Evolutionary conservation across 2,329 filamentous ascomycete species (phyloP), one percentile per base, ranked within the genome.

Genomic region (Trichophyton schoenleinii): DNA sequence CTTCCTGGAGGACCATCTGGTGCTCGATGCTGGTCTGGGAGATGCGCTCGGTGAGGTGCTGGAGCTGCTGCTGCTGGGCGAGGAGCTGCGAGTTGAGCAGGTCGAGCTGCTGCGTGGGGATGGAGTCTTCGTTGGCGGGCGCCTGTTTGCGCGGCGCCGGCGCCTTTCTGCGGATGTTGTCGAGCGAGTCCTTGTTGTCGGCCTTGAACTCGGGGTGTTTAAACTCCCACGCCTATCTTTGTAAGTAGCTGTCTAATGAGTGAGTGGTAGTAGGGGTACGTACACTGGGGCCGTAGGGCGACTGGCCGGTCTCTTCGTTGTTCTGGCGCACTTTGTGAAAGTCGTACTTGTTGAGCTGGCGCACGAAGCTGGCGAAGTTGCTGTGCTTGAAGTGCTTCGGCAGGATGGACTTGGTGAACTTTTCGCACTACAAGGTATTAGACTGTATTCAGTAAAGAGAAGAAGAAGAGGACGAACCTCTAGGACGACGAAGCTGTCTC

Each of bases 361-460:
- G 87, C 62, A 96, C 91, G 72, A 96, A 96, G 75, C 91, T 96
- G 36, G 91, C 91, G 78, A 96, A 96, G 74, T 96, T 96, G 82
- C 90, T 95, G 77, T 97, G 94, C 76, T 99, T 99, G 80, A 99
- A 99, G 70, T 97, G 91, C 72, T 97, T 96, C 1, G 94, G 94
- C 15, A 99, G 83, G 68, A 99, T 95, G 44, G 89, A 88, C 73
- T 96, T 96, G 22, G 94, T 97, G 71, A 99, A 99, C 74, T 95
- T 96, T 74, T 97, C 92, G 74, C 95, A 95, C 92, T 96, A 73
- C 28, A 63, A 59, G 20, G 1, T 7, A 18, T 48, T 18, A 48
- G 44, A n/a, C 42, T 46, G n/a, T 20, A 48, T n/a, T n/a, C n/a
- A 18, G 18, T 18, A 18, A 18, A 18, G 15, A 42, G 11, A 4